Conservation (phyloP, 768 basidiomycete genomes). For the Lactarius tabidus region DNA sequence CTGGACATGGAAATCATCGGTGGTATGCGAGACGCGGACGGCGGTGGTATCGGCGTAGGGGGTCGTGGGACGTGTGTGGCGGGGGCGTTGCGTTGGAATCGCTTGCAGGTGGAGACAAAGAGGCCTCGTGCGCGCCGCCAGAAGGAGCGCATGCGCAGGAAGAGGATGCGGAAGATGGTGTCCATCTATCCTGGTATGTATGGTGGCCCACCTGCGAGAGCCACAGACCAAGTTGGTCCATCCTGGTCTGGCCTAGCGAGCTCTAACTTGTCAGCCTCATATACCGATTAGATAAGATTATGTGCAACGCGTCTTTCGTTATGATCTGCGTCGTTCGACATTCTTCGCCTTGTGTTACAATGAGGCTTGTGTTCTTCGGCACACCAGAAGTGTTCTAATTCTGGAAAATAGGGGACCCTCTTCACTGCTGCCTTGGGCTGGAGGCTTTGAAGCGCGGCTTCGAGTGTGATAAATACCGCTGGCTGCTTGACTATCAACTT, state of each 20-base stretch:
- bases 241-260: neutral
- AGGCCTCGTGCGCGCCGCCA: constrained; percentile 14
- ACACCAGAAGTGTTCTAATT: neutral
- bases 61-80: neutral
- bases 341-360: neutral
- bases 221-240: neutral
- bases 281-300: neutral
- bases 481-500: neutral
- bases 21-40: neutral
- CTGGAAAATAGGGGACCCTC: neutral
- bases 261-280: neutral
- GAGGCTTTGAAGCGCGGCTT: neutral
- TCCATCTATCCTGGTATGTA: constrained; percentile 3
- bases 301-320: neutral
- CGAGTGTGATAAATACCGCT: neutral
- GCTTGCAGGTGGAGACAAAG: constrained; percentile 15
- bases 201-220: neutral
- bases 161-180: constrained; percentile 16
- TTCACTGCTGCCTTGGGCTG: neutral
- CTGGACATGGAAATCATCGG: neutral
- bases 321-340: neutral
- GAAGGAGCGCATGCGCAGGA: constrained; percentile 12
- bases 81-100: neutral
- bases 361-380: neutral
- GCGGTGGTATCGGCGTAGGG: neutral